These are phyloP conservation scores for Leptodontidium sp. DNA, from an alignment of 2,329 filamentous ascomycete species.

Conservation along the genomic window DNA sequence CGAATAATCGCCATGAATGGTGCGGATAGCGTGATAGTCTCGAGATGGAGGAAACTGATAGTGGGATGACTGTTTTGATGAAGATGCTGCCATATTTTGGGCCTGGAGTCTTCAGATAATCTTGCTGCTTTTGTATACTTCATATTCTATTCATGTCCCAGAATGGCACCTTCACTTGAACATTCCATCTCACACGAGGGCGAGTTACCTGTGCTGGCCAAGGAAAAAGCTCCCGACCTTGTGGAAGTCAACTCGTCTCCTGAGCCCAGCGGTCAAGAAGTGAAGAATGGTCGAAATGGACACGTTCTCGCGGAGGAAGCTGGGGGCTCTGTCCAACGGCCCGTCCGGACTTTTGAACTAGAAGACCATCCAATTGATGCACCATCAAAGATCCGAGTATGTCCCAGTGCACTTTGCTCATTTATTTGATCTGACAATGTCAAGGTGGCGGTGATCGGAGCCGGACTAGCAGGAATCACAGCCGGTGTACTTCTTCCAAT, in stretches of 20 bases:
- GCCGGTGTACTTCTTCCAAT: slow-evolving; percentile 71
- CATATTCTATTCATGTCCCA: not conserved
- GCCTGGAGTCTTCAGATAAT: not conserved
- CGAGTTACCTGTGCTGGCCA: not conserved
- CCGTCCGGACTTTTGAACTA: slow-evolving; percentile 44
- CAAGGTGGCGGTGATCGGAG: slow-evolving; percentile 60
- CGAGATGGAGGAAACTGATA: not conserved
- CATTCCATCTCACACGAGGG: not conserved
- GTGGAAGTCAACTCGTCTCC: not conserved
- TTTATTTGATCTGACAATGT: not conserved
- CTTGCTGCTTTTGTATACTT: not conserved
- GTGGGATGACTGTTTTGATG: not conserved
- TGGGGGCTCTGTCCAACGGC: not conserved
- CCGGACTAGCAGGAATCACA: slow-evolving; percentile 68
- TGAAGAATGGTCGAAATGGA: not conserved
- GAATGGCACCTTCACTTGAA: slow-evolving; percentile 24
- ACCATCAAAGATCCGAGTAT: slow-evolving; percentile 24
- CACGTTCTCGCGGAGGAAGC: not conserved
- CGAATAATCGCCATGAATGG: not conserved
- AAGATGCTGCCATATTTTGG: not conserved
- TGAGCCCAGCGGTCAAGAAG: not conserved
- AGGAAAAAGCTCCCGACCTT: not conserved
- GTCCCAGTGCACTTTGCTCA: slow-evolving; percentile 14
- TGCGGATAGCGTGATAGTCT: slow-evolving; percentile 16
- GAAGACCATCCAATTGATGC: slow-evolving; percentile 51